A percentile compares a stretch with the other conserved stretches of the same genome.
Conservation (phyloP, 345 rosid species). For the Populus simonii region DNA sequence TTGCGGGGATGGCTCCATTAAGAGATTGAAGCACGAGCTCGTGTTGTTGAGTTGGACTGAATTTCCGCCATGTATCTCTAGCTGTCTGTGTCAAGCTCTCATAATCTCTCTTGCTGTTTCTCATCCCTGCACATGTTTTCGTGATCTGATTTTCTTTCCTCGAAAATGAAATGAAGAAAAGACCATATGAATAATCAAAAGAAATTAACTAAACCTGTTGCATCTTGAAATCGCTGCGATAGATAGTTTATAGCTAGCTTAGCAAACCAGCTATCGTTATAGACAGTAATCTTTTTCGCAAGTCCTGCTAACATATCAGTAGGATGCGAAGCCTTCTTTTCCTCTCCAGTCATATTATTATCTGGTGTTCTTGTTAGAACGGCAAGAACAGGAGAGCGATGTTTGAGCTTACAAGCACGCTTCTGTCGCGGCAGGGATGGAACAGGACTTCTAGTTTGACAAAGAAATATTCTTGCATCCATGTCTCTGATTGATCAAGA, state of each 20-base stretch:
- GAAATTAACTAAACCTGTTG: constrained; percentile 41
- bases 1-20: constrained; percentile 49
- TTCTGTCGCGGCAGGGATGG: not conserved
- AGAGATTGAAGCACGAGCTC: constrained; percentile 62
- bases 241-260: constrained; percentile 53
- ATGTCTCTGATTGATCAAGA: constrained; percentile 11
- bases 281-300: constrained; percentile 25
- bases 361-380: constrained; percentile 33
- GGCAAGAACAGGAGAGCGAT: constrained; percentile 26
- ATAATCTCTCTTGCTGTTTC: constrained; percentile 45
- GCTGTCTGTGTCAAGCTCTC: constrained; percentile 72
- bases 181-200: not conserved
- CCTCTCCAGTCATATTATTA: constrained; percentile 6
- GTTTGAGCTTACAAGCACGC: not conserved
- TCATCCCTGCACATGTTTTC: constrained; percentile 32
- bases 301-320: constrained; percentile 7
- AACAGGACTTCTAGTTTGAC: constrained; percentile 7
- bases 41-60: constrained; percentile 41
- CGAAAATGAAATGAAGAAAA: not conserved
- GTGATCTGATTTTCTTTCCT: not conserved
- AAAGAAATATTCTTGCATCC: constrained; percentile 34
- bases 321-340: constrained; percentile 10
- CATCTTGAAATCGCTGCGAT: constrained; percentile 48
- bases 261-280: constrained; percentile 54
- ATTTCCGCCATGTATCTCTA: constrained; percentile 42